phyloP scores from a whole-genome alignment of 139 green algal genomes.

The Eudorina sp. region DNA sequence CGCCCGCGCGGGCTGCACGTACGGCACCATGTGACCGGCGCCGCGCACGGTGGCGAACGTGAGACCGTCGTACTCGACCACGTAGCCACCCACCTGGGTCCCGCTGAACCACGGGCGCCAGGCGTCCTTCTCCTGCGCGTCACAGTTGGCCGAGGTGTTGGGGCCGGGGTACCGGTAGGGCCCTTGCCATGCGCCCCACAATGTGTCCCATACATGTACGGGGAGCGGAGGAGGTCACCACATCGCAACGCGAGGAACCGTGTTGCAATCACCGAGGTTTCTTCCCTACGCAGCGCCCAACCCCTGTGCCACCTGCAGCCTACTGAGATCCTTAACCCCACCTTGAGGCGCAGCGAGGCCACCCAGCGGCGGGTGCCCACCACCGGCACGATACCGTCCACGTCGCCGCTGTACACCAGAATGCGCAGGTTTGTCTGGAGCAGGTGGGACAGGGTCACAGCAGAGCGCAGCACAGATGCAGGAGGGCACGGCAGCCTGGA shows the following conservation, averaged over 20 bases:
- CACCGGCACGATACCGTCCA: constrained; percentile 85
- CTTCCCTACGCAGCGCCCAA: no score
- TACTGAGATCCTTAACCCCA: no score
- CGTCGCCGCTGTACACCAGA: constrained; percentile 79
- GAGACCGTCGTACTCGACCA: constrained; percentile 60
- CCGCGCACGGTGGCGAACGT: constrained; percentile 84
- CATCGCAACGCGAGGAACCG: no score
- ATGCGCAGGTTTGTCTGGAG: constrained; percentile 61
- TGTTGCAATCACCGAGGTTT: no score
- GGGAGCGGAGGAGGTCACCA: no score
- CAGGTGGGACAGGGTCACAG: no score
- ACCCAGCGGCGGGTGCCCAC: constrained; percentile 75
- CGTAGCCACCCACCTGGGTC: constrained; percentile 53
- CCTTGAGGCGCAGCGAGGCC: constrained; percentile 57
- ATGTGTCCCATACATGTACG: no score
- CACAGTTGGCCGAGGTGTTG: no score
- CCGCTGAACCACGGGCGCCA: neutral
- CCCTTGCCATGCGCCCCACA: no score
- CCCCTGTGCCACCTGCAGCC: no score
- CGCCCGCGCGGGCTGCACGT: constrained; percentile 55
- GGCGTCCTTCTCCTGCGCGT: constrained; percentile 57
- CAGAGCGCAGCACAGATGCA: neutral
- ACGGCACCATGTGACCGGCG: constrained; percentile 79
- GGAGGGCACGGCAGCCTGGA: neutral
- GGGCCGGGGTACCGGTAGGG: no score